These are phyloP conservation scores for Cryphonectria japonica DNA, from an alignment of 2,329 filamentous ascomycete species.

Conservation along the genomic window DNA sequence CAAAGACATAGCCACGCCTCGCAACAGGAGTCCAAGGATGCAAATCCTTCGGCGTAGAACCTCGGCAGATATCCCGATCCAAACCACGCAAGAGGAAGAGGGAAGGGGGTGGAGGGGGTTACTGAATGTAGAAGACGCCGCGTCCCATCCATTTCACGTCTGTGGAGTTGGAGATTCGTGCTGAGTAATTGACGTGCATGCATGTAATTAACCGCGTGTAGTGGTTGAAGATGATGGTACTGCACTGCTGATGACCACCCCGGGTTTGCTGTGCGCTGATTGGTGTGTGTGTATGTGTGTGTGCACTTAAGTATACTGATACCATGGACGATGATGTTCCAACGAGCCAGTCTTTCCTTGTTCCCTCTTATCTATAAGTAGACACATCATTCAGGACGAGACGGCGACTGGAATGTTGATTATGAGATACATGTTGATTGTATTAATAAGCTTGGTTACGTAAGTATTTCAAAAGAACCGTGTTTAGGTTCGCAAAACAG, in stretches of 20 bases:
- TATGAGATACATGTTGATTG: background rate
- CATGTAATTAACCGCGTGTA: background rate
- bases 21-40: background rate
- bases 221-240: background rate
- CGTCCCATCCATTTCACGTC: background rate
- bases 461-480: background rate
- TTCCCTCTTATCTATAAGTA: no score
- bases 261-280: background rate
- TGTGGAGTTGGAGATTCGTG: background rate
- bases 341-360: background rate
- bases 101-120: no score
- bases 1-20: background rate
- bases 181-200: background rate
- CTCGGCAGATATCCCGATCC: background rate
- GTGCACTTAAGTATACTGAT: no score
- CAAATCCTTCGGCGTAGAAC: background rate
- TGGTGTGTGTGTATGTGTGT: background rate
- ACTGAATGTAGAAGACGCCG: background rate
- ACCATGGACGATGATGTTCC: no score
- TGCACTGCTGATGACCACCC: background rate
- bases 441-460: background rate
- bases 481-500: background rate
- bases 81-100: background rate
- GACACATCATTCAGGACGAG: no score
- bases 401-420: background rate